phyloP scores from a whole-genome alignment of 2,329 filamentous ascomycete species.

The Colletotrichum sp. region DNA sequence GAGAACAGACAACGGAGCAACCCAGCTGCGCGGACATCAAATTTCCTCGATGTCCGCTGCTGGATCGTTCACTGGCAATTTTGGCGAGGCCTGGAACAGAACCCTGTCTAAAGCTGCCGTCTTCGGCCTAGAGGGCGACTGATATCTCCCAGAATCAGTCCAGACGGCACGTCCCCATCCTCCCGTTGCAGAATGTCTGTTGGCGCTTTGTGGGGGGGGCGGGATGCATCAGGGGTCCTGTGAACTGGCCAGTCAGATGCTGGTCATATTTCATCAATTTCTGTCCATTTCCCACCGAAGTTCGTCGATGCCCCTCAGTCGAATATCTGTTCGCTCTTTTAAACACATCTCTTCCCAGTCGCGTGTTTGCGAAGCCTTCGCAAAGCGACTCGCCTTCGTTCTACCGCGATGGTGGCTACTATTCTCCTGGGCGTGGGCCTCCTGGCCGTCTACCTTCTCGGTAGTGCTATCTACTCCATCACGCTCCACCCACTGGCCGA shows the following conservation, averaged over 20 bases:
- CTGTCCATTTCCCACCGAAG: background rate
- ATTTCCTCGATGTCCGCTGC: background rate
- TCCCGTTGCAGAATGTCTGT: background rate
- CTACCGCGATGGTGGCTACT: background rate
- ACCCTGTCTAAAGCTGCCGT: background rate
- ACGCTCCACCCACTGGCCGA: slow-evolving; percentile 27
- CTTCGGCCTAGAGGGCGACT: background rate
- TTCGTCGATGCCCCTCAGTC: background rate
- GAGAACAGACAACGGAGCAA: background rate
- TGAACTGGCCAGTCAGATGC: background rate
- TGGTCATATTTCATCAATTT: background rate
- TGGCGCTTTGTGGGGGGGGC: background rate
- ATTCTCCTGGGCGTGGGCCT: background rate
- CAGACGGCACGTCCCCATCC: background rate
- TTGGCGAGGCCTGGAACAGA: background rate
- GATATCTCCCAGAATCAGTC: background rate
- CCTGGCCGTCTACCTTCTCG: background rate
- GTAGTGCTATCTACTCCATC: slow-evolving; percentile 24
- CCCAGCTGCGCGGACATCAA: background rate
- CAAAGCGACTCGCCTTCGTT: background rate
- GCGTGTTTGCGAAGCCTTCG: background rate
- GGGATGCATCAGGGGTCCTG: background rate
- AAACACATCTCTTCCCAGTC: background rate
- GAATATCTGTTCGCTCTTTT: background rate
- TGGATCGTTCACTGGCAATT: background rate